Evolutionary conservation across 495 filamentous ascomycete genomes (phyloP), one percentile per base, ranked within the genome.

Genomic region (Neurospora sp.): DNA sequence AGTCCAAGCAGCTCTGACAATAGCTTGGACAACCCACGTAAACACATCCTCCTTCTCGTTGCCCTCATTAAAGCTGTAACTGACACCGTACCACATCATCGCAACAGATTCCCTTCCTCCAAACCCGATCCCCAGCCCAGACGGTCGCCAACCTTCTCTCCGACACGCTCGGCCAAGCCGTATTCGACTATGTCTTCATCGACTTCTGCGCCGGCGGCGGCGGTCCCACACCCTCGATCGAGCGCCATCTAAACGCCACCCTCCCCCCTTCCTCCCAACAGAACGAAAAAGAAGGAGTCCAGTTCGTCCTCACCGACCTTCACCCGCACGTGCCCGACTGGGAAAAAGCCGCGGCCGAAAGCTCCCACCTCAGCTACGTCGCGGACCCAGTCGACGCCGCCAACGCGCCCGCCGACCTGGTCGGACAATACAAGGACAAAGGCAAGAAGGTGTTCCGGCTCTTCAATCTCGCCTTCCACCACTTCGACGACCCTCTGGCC

Each of bases 151-250:
- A 81, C 71, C 81, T 87, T 44, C 83, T 91, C 35, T 80, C 82
- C 18, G 76, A 75, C 70, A 81, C 80, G 69, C 86, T 87, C 38
- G 83, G 75, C 38, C 35, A 81, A 46, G 1, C 83, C 82, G 39
- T 83, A 77, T 72, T 71, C 75, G 71, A 76, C 8, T 86, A 88
- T 77, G 86, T 86, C 20, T 88, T 91, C 73, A 87, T 93, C 71
- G 92, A 94, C 80, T 91, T 93, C 80, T 93, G 91, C 79, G 89
- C 92, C 20, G 92, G 92, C 72, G 90, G 85, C 37, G 92, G 92
- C 54, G 92, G 91, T 0, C 90, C 90, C 0, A 91, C 89, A 4
- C 88, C 88, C 0, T 80, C 80, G n/a, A 88, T 92, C 72, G 90
- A 92, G 80, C 82, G 78, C 11, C 81, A 85, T 70, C 76, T 91